phyloP scores from a whole-genome alignment of 73 alveolate genomes.

The Breviolum minutum region DNA sequence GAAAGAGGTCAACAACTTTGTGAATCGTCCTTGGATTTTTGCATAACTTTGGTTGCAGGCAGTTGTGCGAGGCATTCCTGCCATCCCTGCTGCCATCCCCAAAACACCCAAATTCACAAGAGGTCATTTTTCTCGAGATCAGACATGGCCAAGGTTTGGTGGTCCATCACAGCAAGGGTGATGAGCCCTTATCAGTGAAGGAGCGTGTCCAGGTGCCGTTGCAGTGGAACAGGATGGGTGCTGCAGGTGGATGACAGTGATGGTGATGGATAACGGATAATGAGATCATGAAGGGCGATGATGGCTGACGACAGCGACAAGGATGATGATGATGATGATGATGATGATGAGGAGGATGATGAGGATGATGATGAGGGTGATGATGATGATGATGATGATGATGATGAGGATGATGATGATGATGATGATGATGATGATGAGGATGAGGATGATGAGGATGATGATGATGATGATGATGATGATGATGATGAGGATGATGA shows the following conservation, averaged over 20 bases:
- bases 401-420: no score
- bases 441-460: no score
- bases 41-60: background rate
- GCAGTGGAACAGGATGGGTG: background rate
- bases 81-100: background rate
- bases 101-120: background rate
- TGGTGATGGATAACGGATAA: background rate
- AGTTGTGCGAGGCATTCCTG: background rate
- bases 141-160: slow-evolving; percentile 10
- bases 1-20: background rate
- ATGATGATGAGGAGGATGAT: background rate
- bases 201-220: slow-evolving; percentile 55
- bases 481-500: no score
- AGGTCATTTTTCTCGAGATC: background rate
- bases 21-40: background rate
- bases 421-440: no score
- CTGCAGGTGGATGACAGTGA: background rate
- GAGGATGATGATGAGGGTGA: no score
- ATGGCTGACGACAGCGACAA: no score
- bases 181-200: slow-evolving; percentile 76
- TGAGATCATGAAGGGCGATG: background rate
- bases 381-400: no score
- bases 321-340: background rate
- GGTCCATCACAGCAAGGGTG: slow-evolving; percentile 93
- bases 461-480: no score